Percentiles rank a stretch among this genome's conserved stretches.
phyloP scores from a whole-genome alignment of 805 yeast species.

The Ascoidea tarda region DNA sequence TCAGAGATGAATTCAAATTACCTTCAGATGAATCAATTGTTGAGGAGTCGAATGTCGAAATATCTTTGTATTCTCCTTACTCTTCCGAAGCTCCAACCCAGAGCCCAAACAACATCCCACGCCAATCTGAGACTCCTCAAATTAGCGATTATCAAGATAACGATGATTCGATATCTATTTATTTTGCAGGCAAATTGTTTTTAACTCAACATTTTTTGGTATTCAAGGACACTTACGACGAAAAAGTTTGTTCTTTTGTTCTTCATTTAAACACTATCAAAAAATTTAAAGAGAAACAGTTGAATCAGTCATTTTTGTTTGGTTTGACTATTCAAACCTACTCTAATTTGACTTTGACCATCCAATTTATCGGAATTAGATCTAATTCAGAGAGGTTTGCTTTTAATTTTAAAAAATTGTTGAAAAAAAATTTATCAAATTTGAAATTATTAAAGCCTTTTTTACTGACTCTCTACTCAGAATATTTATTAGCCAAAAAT shows the following conservation, averaged over 20 bases:
- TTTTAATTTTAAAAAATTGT: slow-evolving; percentile 40
- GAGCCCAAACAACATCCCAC: neutral
- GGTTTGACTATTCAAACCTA: slow-evolving; percentile 62
- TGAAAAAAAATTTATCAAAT: slow-evolving; percentile 48
- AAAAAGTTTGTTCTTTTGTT: slow-evolving; percentile 49
- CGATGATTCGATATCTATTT: slow-evolving; percentile 15
- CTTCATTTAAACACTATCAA: slow-evolving; percentile 67
- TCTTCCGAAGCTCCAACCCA: slow-evolving; percentile 4
- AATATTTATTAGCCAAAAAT: slow-evolving; percentile 56
- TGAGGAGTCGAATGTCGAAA: slow-evolving; percentile 54
- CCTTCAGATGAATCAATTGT: slow-evolving; percentile 58
- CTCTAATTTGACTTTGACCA: slow-evolving; percentile 43
- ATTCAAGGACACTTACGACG: slow-evolving; percentile 60
- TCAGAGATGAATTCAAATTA: slow-evolving; percentile 34
- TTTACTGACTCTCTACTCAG: slow-evolving; percentile 67
- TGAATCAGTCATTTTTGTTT: slow-evolving; percentile 54
- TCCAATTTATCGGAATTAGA: slow-evolving; percentile 69
- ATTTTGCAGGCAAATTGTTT: slow-evolving; percentile 49
- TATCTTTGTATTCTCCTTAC: slow-evolving; percentile 20
- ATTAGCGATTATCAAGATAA: slow-evolving; percentile 3
- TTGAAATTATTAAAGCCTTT: slow-evolving; percentile 53
- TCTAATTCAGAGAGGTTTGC: slow-evolving; percentile 76
- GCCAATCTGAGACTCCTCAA: slow-evolving; percentile 7
- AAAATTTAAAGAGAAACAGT: slow-evolving; percentile 75
- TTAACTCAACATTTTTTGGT: slow-evolving; percentile 65